Evolutionary conservation across 257 asterid genomes (phyloP).

Genomic region (Solanum okadae): DNA sequence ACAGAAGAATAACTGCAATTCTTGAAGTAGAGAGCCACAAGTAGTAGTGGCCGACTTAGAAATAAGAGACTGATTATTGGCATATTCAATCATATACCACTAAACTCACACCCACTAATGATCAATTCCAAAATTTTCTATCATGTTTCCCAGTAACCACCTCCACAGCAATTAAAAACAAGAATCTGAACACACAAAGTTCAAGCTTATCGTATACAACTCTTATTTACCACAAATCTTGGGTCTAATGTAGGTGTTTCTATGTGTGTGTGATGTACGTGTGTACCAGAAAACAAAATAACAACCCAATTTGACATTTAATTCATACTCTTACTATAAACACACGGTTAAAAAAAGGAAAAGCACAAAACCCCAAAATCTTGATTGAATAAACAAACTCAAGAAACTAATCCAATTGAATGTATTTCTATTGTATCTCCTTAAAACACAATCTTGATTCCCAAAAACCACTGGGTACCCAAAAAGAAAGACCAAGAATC

Average conservation of each 20-base stretch:
- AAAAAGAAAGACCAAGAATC: neutral
- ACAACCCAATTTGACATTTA: neutral
- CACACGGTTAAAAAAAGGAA: neutral
- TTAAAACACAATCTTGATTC: neutral
- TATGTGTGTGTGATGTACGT: neutral
- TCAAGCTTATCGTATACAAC: neutral
- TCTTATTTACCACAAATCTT: neutral
- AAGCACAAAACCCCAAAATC: neutral
- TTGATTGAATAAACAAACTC: neutral
- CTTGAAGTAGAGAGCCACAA: slow-evolving; percentile 51
- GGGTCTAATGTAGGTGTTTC: neutral
- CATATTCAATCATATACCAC: neutral
- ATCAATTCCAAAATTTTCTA: neutral
- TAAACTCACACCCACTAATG: neutral
- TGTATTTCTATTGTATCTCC: neutral
- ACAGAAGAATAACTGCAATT: slow-evolving; percentile 38
- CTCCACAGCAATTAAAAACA: neutral
- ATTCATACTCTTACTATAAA: neutral
- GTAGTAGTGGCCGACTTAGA: slow-evolving; percentile 51
- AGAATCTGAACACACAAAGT: neutral
- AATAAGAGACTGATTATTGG: neutral
- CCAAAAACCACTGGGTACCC: neutral
- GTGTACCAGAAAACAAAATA: neutral
- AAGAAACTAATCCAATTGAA: neutral
- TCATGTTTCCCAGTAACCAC: neutral